Conservation (phyloP, 805 yeast genomes). For the Wickerhamomyces rabaulensis region DNA sequence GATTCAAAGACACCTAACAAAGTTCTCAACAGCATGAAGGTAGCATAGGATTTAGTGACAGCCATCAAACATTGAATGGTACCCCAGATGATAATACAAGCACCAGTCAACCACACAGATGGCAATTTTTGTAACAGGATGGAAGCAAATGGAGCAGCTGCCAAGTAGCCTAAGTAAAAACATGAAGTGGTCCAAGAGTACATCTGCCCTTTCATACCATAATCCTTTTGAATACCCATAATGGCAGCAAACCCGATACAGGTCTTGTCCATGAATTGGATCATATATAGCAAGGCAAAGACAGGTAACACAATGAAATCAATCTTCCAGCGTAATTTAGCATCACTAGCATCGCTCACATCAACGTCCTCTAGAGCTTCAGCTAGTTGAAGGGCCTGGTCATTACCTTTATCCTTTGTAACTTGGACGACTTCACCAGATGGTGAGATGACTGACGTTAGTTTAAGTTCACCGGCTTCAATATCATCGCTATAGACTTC, state of each 20-base stretch:
- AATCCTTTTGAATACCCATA: conserved; percentile 30
- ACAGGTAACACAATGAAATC: conserved; percentile 25
- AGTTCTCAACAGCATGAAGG: conserved; percentile 41
- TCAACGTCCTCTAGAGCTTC: too few species aligned
- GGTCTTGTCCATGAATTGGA: conserved; percentile 40
- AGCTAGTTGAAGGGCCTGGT: too few species aligned
- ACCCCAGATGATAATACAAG: conserved; percentile 45
- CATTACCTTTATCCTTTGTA: too few species aligned
- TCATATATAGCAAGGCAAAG: conserved; percentile 24
- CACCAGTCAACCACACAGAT: conserved; percentile 26
- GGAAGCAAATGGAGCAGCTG: conserved; percentile 41
- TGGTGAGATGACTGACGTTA: too few species aligned
- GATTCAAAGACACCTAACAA: conserved; percentile 49
- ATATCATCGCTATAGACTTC: too few species aligned
- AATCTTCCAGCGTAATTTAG: too few species aligned
- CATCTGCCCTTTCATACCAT: conserved; percentile 35
- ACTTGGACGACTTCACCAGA: too few species aligned
- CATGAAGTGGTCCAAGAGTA: conserved; percentile 43
- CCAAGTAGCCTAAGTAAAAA: conserved; percentile 50
- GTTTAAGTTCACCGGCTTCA: too few species aligned
- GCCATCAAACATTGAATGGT: conserved; percentile 35
- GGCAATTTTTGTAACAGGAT: conserved; percentile 44
- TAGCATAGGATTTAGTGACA: conserved; percentile 35
- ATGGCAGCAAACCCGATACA: conserved; percentile 38
- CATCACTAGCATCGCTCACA: too few species aligned